Evolutionary conservation across 441 rosid genomes (phyloP), one percentile per base, ranked within the genome.

Genomic region (Erodium texanum): DNA sequence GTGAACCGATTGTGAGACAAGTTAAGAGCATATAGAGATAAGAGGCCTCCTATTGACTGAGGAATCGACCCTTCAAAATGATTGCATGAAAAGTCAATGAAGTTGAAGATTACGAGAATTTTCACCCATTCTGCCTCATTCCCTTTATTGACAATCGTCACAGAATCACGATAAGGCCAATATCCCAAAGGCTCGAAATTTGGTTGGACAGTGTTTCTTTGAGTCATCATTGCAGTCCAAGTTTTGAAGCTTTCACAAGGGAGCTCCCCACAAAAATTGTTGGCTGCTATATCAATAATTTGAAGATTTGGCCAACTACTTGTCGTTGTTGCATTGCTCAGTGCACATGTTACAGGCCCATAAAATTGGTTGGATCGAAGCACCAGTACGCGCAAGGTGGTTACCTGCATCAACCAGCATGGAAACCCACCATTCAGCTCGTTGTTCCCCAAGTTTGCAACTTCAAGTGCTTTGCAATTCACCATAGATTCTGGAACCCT

Each of bases 371-470:
- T 59, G 16, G 64, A 59, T 2, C 64, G 64, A 22, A 59, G 23
- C 12, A 59, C 29, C 6, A 59, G 16, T 11, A 59, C 29, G n/a
- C 29, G 15, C 64, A 59, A 22, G 29, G 0, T 12, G n/a, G 62
- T 11, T 24, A 59, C 11, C 29, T 23, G 29, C 64, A 59, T 11
- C n/a, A 59, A 3, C 29, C 29, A 22, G 8, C 64, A 59, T 19
- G 64, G 64, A 59, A 59, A 59, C n/a, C 64, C 29, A 23, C 32
- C 64, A 59, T 22, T 59, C 64, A 59, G 15, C 29, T 59, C 64
- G 9, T 59, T 59, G n/a, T 12, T 23, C 64, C 64, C 64, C 32
- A 59, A 59, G 32, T 59, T 23, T 23, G 23, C 9, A 22, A 59
- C 29, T 1, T 59, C 32, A 23, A 59, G 64, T 4, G 15, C 29